Evolutionary conservation across 2,329 filamentous ascomycete species (phyloP).

Genomic region (Cladophialophora bantiana): DNA sequence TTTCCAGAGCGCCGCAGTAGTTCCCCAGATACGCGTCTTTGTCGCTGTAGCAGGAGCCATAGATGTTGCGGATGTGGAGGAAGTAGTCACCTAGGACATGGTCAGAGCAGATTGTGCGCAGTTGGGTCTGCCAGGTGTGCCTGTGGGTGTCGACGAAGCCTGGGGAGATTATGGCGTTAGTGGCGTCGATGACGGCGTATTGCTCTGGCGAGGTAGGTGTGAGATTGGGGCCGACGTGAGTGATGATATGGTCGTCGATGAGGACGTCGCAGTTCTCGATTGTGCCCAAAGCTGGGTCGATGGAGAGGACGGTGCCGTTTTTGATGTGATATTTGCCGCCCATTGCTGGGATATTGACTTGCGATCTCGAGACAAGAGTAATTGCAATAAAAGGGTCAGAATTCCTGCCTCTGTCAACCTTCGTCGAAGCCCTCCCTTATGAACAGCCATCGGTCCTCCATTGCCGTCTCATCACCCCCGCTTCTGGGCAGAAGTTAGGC

Average conservation of each 20-base stretch:
- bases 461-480: not conserved
- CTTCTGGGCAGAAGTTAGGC: not conserved
- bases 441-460: not conserved
- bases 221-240: constrained; percentile 26
- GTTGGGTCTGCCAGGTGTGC: constrained; percentile 54
- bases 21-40: constrained; percentile 24
- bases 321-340: constrained; percentile 21
- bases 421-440: not conserved
- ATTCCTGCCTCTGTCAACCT: not conserved
- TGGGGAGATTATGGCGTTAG: constrained; percentile 43
- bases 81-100: constrained; percentile 52
- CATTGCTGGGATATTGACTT: not conserved
- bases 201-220: constrained; percentile 2
- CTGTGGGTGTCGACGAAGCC: constrained; percentile 45
- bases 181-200: constrained; percentile 50
- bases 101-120: constrained; percentile 50
- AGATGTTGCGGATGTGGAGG: constrained; percentile 28
- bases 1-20: constrained; percentile 25
- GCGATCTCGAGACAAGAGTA: not conserved
- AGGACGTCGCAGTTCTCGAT: constrained; percentile 25
- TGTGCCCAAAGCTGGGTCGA: constrained; percentile 26
- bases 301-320: constrained; percentile 29
- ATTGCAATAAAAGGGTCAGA: not conserved
- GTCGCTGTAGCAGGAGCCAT: constrained; percentile 21
- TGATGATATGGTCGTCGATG: constrained; percentile 26